These are phyloP conservation scores for Tolypocladium sp. DNA, from an alignment of 2,329 filamentous ascomycete species.

Conservation along the genomic window DNA sequence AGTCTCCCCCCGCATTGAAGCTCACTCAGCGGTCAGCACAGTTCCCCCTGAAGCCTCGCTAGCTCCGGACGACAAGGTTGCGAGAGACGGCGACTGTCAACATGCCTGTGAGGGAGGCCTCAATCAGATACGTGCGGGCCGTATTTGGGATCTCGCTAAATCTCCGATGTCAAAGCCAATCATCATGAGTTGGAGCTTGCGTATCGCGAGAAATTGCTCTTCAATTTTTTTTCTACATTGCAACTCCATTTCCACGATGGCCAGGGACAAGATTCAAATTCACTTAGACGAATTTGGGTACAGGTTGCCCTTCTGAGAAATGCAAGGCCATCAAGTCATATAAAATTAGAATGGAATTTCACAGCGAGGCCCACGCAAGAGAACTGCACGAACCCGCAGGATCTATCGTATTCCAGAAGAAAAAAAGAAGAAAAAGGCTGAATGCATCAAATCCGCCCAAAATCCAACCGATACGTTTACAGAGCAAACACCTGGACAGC, in stretches of 20 bases:
- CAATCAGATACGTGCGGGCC: no score
- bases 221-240: no score
- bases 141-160: no score
- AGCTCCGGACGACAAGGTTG: no score
- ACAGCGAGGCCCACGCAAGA: neutral
- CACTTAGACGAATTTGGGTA: neutral
- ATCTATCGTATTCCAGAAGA: neutral
- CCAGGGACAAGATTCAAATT: neutral
- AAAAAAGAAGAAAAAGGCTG: neutral
- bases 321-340: neutral
- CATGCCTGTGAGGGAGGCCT: no score
- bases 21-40: no score
- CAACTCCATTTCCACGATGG: neutral
- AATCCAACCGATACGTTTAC: conserved; percentile 6
- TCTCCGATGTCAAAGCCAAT: no score
- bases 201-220: no score
- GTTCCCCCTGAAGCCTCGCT: no score
- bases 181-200: no score
- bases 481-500: conserved; percentile 17
- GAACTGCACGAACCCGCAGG: neutral
- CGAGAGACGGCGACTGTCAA: no score
- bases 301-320: neutral
- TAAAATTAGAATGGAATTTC: neutral
- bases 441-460: neutral
- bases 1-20: no score